Conservation (phyloP, 306 rosid species). For the Rosa chinensis region DNA sequence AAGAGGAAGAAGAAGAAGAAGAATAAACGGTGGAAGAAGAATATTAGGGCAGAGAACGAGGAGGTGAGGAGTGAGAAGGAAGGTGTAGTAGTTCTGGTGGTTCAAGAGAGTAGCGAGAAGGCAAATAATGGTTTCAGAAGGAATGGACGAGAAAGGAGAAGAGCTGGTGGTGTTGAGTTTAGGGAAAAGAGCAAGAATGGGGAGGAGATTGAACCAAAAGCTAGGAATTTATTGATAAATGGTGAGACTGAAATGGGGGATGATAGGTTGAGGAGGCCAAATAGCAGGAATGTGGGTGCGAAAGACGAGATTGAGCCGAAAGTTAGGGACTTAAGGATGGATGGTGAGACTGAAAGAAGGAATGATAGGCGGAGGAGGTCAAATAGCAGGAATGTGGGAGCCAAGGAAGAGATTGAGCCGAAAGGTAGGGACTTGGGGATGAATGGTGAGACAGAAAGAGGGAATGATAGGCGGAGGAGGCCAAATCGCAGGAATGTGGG, state of each 20-base stretch:
- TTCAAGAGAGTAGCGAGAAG: neutral
- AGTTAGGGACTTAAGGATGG: constrained; percentile 21
- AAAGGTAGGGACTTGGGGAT: neutral
- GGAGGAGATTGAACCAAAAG: constrained; percentile 26
- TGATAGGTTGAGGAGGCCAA: neutral
- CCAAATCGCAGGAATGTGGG: neutral
- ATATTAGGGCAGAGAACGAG: neutral
- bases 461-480: neutral
- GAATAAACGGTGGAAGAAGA: neutral
- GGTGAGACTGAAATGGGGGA: neutral
- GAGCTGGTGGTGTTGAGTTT: neutral
- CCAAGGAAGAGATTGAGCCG: no score
- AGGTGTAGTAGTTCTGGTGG: neutral
- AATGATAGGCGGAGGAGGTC: no score
- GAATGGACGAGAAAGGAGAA: constrained; percentile 11
- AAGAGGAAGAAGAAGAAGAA: neutral
- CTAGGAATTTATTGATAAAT: constrained; percentile 23
- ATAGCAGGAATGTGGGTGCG: neutral
- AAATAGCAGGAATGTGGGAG: no score
- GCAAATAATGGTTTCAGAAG: constrained; percentile 7
- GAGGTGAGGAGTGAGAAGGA: constrained; percentile 10
- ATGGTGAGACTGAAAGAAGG: neutral
- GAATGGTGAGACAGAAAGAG: neutral
- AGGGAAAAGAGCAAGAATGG: neutral
- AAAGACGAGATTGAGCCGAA: constrained; percentile 22